phyloP scores from a whole-genome alignment of 768 basidiomycete genomes.

The Boletus rex-veris region DNA sequence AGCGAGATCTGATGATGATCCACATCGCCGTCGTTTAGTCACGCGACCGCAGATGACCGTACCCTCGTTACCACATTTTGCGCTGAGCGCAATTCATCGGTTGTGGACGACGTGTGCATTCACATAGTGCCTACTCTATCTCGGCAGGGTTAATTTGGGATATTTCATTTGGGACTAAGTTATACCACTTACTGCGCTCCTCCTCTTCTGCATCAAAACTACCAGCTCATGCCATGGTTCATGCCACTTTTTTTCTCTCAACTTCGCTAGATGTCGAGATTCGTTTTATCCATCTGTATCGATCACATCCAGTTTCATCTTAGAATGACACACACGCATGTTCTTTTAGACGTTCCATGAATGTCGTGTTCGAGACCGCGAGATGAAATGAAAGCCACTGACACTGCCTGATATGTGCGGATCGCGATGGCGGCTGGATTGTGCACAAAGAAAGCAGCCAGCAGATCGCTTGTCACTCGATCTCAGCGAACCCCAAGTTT shows the following conservation, averaged over 20 bases:
- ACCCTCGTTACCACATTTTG: slow-evolving; percentile 11
- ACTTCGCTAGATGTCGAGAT: slow-evolving; percentile 1
- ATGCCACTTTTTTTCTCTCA: neutral
- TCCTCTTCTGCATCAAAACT: slow-evolving; percentile 15
- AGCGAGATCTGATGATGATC: slow-evolving; percentile 11
- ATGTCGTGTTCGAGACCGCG: slow-evolving; percentile 8
- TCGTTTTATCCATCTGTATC: slow-evolving; percentile 14
- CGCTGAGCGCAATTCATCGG: slow-evolving; percentile 20
- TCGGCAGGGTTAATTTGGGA: slow-evolving; percentile 20
- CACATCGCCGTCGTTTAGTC: slow-evolving; percentile 18
- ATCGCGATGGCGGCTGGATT: slow-evolving; percentile 2
- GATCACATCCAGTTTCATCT: slow-evolving; percentile 9
- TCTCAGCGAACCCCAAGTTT: slow-evolving; percentile 23
- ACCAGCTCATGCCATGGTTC: slow-evolving; percentile 17
- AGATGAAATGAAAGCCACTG: slow-evolving; percentile 10
- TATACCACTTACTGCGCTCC: slow-evolving; percentile 20
- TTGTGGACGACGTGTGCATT: slow-evolving; percentile 10
- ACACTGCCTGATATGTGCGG: slow-evolving; percentile 7
- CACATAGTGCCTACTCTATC: slow-evolving; percentile 21
- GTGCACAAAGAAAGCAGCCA: neutral
- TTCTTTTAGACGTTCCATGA: slow-evolving; percentile 1
- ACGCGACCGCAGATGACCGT: slow-evolving; percentile 29
- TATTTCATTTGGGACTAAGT: slow-evolving; percentile 24
- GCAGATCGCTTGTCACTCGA: slow-evolving; percentile 18
- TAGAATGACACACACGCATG: slow-evolving; percentile 1